These are phyloP conservation scores for Mucor irregularis DNA, from an alignment of 371 early-diverging fungal genomes.

Conservation along the genomic window DNA sequence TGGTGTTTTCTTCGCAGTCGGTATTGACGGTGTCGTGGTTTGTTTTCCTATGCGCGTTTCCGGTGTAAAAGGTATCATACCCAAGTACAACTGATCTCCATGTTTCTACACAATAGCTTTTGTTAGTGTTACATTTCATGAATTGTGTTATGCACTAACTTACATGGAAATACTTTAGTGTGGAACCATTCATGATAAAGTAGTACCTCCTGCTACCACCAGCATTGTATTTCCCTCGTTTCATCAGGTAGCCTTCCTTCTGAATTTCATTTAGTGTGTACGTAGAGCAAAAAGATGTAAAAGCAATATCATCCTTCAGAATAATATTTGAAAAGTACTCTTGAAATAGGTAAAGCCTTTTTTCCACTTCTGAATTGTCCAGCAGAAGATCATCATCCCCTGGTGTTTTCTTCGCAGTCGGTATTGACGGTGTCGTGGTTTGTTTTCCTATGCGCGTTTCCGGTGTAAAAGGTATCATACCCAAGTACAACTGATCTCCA, in stretches of 20 bases:
- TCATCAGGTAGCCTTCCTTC: constrained; percentile 77
- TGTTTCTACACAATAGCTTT: constrained; percentile 5
- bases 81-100: constrained; percentile 45
- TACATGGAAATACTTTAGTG: not conserved
- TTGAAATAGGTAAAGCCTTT: too few species aligned
- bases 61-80: constrained; percentile 24
- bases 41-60: constrained; percentile 56
- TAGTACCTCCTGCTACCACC: constrained; percentile 88
- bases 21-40: not conserved
- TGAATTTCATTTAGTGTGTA: too few species aligned
- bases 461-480: constrained; percentile 24
- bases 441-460: constrained; percentile 56
- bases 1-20: too few species aligned
- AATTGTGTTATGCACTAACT: not conserved
- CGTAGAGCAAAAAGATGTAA: too few species aligned
- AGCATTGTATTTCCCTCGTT: constrained; percentile 81
- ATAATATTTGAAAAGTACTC: too few species aligned
- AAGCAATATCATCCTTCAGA: too few species aligned
- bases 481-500: constrained; percentile 45
- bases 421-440: not conserved
- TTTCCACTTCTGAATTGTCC: too few species aligned
- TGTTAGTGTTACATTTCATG: too few species aligned
- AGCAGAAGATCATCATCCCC: constrained; percentile 38
- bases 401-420: too few species aligned
- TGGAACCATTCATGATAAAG: constrained; percentile 43